Evolutionary conservation across 306 rosid genomes (phyloP), one percentile per base, ranked within the genome.

Genomic region (Fragaria vesca): DNA sequence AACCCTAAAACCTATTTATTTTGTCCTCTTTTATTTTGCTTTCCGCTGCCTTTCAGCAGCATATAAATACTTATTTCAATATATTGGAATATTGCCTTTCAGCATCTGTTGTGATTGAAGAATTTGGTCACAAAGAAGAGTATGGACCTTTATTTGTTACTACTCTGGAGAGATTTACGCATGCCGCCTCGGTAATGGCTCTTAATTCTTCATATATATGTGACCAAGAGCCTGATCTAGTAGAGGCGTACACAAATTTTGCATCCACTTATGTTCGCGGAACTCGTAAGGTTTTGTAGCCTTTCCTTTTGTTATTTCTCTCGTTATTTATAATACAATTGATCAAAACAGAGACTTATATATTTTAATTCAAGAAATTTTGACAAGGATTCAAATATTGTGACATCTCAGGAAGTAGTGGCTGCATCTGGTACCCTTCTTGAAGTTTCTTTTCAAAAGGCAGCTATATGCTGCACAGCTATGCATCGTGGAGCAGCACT

Each of bases 401-500:
- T 73, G 72, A 65, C 81, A 69, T 84, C 69, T n/a, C 93, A 94
- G 98, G 98, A 90, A 74, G 86, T 89, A 30, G 86, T 94, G 36
- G 86, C 93, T 61, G 90, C 91, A 38, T 89, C 86, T 61, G 93
- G 96, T 76, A 82, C 92, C 73, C 94, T 94, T 81, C 89, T 94
- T 83, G 96, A 94, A 85, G 85, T 85, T 81, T 94, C 98, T 75
- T 82, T 94, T 79, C 97, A 90, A 76, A 94, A 92, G 81, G 98
- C 97, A 61, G 91, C 98, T 76, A 90, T 92, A 86, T 92, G 98
- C 83, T 94, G 96, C 89, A 92, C 98, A 5, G 98, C 98, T 36
- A 94, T 94, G 98, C 98, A 94, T 82, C 97, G 97, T n/a, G 98
- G 98, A 46, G 97, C 98, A 65, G 98, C 98, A 57, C 87, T 94